Percentiles rank a stretch among this genome's conserved stretches.
These are phyloP conservation scores for Aspergillaceae sp. DNA, from an alignment of 2,329 filamentous ascomycete species.

Conservation along the genomic window DNA sequence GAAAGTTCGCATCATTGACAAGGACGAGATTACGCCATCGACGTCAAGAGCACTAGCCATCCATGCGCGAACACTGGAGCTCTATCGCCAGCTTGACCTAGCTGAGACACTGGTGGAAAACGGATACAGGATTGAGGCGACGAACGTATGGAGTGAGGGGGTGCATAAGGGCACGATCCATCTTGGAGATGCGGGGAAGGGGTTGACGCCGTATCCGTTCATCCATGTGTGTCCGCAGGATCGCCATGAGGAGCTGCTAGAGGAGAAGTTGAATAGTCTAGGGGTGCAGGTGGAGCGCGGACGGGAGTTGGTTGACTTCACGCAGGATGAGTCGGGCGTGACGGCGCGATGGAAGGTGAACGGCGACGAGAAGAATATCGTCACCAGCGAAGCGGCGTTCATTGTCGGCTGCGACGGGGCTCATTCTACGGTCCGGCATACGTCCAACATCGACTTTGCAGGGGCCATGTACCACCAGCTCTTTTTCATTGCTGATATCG, in stretches of 20 bases:
- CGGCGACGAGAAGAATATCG: constrained; percentile 10
- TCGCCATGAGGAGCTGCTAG: constrained; percentile 21
- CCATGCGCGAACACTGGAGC: constrained; percentile 44
- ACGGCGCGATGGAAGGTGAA: constrained; percentile 10
- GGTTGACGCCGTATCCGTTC: constrained; percentile 24
- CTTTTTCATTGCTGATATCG: constrained; percentile 40
- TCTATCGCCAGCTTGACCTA: constrained; percentile 41
- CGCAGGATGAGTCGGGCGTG: constrained; percentile 14
- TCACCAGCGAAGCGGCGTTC: constrained; percentile 31
- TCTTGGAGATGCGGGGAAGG: constrained; percentile 15
- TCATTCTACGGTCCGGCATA: constrained; percentile 40
- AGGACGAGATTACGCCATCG: constrained; percentile 27
- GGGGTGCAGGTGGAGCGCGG: constrained; percentile 22
- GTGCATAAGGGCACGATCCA: constrained; percentile 15
- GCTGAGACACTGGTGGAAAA: constrained; percentile 27
- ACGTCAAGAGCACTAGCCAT: constrained; percentile 36
- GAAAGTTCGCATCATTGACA: constrained; percentile 42
- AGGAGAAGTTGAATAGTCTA: constrained; percentile 16
- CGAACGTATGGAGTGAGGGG: constrained; percentile 28
- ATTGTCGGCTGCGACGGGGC: constrained; percentile 48
- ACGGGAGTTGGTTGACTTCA: constrained; percentile 17
- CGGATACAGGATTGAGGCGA: constrained; percentile 32
- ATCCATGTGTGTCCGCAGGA: constrained; percentile 21
- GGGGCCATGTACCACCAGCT: constrained; percentile 37
- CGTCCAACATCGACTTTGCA: constrained; percentile 32